A percentile compares a stretch with the other conserved stretches of the same genome.
phyloP scores from a whole-genome alignment of 495 filamentous ascomycete genomes.

The Aspergillus sclerotiicarbonarius region DNA sequence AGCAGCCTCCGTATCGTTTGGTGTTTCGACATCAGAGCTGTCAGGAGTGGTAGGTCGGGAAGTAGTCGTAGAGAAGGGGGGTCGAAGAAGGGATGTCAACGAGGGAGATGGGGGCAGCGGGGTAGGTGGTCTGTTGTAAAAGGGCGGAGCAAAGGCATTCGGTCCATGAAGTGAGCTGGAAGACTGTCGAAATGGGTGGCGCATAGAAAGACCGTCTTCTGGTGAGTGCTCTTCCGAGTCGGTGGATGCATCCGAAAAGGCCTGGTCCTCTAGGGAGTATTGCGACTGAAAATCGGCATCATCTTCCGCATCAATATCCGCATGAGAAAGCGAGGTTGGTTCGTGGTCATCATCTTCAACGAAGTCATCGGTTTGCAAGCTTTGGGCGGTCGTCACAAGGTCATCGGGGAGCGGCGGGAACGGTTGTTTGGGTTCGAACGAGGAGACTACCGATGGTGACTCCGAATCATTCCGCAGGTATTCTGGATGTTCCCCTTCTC shows the following conservation, averaged over 20 bases:
- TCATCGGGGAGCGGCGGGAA: slow-evolving; percentile 41
- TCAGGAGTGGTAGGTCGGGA: slow-evolving; percentile 90
- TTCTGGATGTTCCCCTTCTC: slow-evolving; percentile 13
- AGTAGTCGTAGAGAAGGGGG: slow-evolving; percentile 64
- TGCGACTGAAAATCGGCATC: slow-evolving; percentile 50
- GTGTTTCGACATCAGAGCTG: slow-evolving; percentile 77
- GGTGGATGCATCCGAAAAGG: slow-evolving; percentile 37
- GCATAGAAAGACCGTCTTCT: slow-evolving; percentile 33
- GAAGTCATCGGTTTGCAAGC: slow-evolving; percentile 26
- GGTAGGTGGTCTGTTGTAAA: slow-evolving; percentile 84
- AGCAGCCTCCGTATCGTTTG: slow-evolving; percentile 60
- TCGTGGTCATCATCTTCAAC: slow-evolving; percentile 30
- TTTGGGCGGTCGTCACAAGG: slow-evolving; percentile 20
- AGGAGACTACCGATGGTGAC: slow-evolving; percentile 5
- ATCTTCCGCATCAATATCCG: slow-evolving; percentile 36
- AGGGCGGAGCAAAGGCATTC: slow-evolving; percentile 76
- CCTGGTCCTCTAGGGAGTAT: slow-evolving; percentile 41
- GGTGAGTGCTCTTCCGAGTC: slow-evolving; percentile 38
- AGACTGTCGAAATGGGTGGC: slow-evolving; percentile 44
- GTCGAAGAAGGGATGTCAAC: slow-evolving; percentile 88
- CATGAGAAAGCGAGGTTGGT: slow-evolving; percentile 29
- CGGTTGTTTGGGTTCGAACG: slow-evolving; percentile 38
- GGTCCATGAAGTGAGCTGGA: slow-evolving; percentile 43
- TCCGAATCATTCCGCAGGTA: slow-evolving; percentile 10
- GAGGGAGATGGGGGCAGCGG: slow-evolving; percentile 92